Evolutionary conservation across 1,139 yeast genomes (phyloP).

Genomic region (Geotrichum europaeum): DNA sequence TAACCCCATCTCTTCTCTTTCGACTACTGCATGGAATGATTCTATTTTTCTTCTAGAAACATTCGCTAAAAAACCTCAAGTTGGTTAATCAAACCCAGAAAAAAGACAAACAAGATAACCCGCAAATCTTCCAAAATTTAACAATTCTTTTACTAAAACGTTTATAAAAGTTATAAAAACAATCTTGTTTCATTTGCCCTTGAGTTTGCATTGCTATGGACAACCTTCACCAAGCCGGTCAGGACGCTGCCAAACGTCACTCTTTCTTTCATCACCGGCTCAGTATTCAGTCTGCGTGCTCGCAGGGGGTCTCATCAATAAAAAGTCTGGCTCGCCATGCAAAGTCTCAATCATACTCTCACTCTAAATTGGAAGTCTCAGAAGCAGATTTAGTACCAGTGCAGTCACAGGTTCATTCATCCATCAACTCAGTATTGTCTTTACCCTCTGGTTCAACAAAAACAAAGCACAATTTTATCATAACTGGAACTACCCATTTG

Average conservation of each 20-base stretch:
- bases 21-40: not conserved
- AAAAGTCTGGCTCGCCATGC: not conserved
- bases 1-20: not conserved
- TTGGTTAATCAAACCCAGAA: not conserved
- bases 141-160: not conserved
- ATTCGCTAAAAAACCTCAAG: not conserved
- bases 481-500: not conserved
- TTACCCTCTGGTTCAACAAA: not conserved
- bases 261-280: not conserved
- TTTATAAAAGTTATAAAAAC: not conserved
- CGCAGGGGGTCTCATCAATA: not conserved
- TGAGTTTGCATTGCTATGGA: not conserved
- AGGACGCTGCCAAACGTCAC: not conserved
- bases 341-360: not conserved
- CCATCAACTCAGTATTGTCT: not conserved
- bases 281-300: not conserved
- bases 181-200: not conserved
- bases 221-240: not conserved
- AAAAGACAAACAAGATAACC: no score
- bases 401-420: not conserved
- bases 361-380: not conserved
- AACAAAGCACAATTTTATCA: not conserved
- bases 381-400: not conserved
- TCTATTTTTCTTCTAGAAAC: not conserved
- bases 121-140: not conserved